Evolutionary conservation across 192 early-diverging fungal species (phyloP), one percentile per base, ranked within the genome.

Genomic region (Glomus cerebriforme): DNA sequence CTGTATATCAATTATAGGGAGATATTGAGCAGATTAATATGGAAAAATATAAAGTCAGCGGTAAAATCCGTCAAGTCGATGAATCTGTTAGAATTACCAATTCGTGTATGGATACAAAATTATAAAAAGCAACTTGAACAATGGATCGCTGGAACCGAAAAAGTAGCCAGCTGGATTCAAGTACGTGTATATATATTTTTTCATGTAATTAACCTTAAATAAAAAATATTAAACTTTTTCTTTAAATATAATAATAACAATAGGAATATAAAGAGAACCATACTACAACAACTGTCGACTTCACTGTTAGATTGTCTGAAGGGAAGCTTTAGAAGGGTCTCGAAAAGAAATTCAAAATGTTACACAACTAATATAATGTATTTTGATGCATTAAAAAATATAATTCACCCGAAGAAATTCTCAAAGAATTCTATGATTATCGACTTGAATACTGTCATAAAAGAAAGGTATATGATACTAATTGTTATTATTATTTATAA

Each of bases 351-450:
- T 95, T 99, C 82, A 97, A 96, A 84, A 81, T 97, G 7, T n/a
- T 82, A 84, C 15, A 85, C 86, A 13, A 85, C 90, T 27, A 99
- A 99, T 82, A 91, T 99, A 88, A 94, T 98, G 4, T 97, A 95
- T 83, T 98, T 98, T 83, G 95, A 99, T 86, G 83, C 7, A 90
- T 99, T 64, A 88, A 90, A 70, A 95, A 94, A 82, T 98, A 96
- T 82, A 79, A 79, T n/a, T 87, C 83, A 0, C 85, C 95, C 2
- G 90, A 94, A 74, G 91, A 94, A 29, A 95, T 99, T 59, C 80
- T 99, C 27, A 80, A 87, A 67, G 96, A 98, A 72, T 99, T 98
- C 83, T 98, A 92, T 81, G 86, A 91, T 10, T 83, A 98, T 27
- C 90, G 98, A 5, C 72, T 94, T 62, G 84, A 92, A 34, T 96